phyloP scores from a whole-genome alignment of 139 green algal species.

The Gonium pectorale region DNA sequence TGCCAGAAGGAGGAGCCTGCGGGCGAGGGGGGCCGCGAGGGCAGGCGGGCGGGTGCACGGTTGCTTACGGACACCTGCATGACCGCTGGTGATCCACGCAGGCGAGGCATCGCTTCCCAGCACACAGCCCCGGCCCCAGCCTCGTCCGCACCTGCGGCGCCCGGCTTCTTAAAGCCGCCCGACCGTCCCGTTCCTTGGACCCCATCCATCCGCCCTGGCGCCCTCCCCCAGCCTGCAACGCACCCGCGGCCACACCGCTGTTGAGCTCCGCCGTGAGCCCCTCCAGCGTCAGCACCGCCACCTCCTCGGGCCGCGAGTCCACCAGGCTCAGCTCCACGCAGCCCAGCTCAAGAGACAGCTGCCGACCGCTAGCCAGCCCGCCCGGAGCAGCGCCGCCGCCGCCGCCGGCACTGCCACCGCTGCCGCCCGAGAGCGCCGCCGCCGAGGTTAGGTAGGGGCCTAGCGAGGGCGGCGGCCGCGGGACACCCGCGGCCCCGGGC shows the following conservation, averaged over 20 bases:
- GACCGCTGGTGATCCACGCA: no score
- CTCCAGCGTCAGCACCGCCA: slow-evolving; percentile 73
- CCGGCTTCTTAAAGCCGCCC: no score
- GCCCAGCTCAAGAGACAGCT: slow-evolving; percentile 32
- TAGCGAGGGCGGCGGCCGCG: background rate
- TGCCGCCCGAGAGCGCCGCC: background rate
- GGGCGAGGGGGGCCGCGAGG: background rate
- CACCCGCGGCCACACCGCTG: slow-evolving; percentile 11
- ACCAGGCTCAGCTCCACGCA: slow-evolving; percentile 80
- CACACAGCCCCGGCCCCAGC: no score
- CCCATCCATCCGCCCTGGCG: no score
- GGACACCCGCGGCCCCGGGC: background rate
- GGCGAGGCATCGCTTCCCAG: no score
- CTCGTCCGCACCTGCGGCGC: no score
- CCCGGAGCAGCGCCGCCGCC: background rate
- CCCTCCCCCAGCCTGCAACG: no score
- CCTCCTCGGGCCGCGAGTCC: slow-evolving; percentile 81
- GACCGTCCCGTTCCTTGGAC: no score
- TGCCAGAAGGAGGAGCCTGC: slow-evolving; percentile 1
- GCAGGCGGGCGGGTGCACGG: no score
- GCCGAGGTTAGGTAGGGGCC: slow-evolving; percentile 3
- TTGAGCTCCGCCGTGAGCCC: slow-evolving; percentile 55
- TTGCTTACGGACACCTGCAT: no score
- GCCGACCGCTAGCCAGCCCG: background rate
- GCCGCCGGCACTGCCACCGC: background rate